Evolutionary conservation across 345 rosid genomes (phyloP), one percentile per base, ranked within the genome.

Genomic region (Populus deltoides): DNA sequence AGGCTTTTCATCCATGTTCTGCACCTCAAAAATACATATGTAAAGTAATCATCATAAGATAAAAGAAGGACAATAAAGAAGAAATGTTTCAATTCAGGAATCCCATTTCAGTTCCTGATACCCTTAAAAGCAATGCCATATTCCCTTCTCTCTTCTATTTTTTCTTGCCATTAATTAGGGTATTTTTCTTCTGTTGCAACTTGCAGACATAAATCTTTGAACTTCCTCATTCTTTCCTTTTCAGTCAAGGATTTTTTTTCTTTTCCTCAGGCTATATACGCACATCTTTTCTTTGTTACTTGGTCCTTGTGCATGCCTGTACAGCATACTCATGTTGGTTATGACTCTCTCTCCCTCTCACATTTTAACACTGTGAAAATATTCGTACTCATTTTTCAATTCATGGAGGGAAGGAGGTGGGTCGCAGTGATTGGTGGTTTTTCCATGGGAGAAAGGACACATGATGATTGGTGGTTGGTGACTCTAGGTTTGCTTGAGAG

Each of bases 51-150:
- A 51, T 51, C 2, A 17, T 51, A 16, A 29, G 49, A 74, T 36
- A 73, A 57, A 18, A n/a, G 43, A 59, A 43, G 66, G 38, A 76
- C 24, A 41, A 55, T 66, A 65, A 7, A 7, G 22, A 38, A 7
- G 57, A 72, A 49, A 27, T 61, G 45, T 55, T 75, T 75, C 10
- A 43, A 57, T 20, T 66, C 53, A 41, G 74, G 80, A 67, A 75
- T 82, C 17, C 51, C 20, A 53, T 53, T 53, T 18, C 59, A 53
- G 9, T 7, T 53, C 4, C 51, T 15, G 16, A 16, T 16, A 47
- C 11, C 43, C 2, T 39, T 39, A 39, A 8, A 39, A 39, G 10
- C 43, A 39, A 8, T 39, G 43, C 43, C 43, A 7, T 9, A 39
- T 39, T 39, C 43, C 43, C 10, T 9, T 39, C 43, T 39, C 43